A percentile compares a stretch with the other conserved stretches of the same genome.
These are phyloP conservation scores for Achlya hypogyna DNA, from an alignment of 352 stramenopile species.

Conservation along the genomic window DNA sequence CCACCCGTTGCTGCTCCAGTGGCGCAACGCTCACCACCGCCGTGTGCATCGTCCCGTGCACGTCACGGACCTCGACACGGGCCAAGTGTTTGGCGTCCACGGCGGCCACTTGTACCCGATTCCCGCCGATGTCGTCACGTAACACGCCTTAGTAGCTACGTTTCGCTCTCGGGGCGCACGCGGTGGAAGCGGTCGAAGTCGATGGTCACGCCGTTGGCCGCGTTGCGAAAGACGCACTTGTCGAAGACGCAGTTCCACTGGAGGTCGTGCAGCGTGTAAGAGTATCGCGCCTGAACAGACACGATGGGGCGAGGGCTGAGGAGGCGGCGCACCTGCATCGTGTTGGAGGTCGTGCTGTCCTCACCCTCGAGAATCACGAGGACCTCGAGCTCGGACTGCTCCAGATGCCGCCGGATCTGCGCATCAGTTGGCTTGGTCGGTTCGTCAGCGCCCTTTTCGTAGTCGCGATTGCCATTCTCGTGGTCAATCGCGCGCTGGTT, in stretches of 20 bases:
- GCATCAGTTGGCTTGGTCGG: slow-evolving; percentile 32
- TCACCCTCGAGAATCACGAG: slow-evolving; percentile 80
- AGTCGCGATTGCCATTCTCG: slow-evolving; percentile 73
- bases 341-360: slow-evolving; percentile 79
- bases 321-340: slow-evolving; percentile 52
- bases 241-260: slow-evolving; percentile 73
- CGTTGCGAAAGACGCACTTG: slow-evolving; percentile 61
- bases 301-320: background rate
- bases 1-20: slow-evolving; percentile 65
- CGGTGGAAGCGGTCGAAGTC: slow-evolving; percentile 77
- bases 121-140: background rate
- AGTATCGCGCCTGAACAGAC: slow-evolving; percentile 43
- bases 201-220: slow-evolving; percentile 44
- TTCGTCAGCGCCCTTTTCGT: slow-evolving; percentile 9
- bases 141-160: background rate
- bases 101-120: background rate
- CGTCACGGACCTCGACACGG: slow-evolving; percentile 19
- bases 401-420: slow-evolving; percentile 65
- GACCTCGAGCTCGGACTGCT: slow-evolving; percentile 61
- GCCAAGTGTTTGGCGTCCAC: slow-evolving; percentile 15
- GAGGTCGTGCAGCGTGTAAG: slow-evolving; percentile 72
- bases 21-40: slow-evolving; percentile 63
- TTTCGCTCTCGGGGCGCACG: background rate
- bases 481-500: slow-evolving; percentile 64
- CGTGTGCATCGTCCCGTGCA: slow-evolving; percentile 24